phyloP scores from a whole-genome alignment of 805 yeast genomes.

The Candida ovalis region DNA sequence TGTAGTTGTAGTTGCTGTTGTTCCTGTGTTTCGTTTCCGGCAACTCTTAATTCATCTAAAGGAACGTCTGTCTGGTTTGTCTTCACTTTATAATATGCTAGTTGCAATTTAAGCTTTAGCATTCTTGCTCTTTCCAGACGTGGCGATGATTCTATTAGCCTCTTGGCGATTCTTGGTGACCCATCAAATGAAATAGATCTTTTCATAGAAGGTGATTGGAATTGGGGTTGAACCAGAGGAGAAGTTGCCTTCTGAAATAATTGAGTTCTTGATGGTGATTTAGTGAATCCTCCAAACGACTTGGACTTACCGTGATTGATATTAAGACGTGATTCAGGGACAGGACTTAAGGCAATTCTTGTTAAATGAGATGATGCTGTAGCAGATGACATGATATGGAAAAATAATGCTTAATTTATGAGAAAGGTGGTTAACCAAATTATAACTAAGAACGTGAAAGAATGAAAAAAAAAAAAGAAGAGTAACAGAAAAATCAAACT shows the following conservation, averaged over 20 bases:
- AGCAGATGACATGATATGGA: slow-evolving; percentile 1
- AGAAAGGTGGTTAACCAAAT: too few relatives aligned
- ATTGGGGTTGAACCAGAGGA: background rate
- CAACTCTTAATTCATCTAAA: slow-evolving; percentile 28
- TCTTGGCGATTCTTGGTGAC: background rate
- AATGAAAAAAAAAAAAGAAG: background rate
- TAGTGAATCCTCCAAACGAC: slow-evolving; percentile 9
- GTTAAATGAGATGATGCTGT: slow-evolving; percentile 14
- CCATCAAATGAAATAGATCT: slow-evolving; percentile 14
- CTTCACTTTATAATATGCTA: slow-evolving; percentile 50
- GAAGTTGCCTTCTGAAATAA: slow-evolving; percentile 1
- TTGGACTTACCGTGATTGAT: slow-evolving; percentile 13
- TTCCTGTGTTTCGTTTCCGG: slow-evolving; percentile 3
- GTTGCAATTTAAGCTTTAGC: slow-evolving; percentile 43
- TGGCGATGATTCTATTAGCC: slow-evolving; percentile 17
- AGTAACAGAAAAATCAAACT: background rate
- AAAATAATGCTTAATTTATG: background rate
- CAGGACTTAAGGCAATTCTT: slow-evolving; percentile 21
- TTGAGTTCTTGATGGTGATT: background rate
- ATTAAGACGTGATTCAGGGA: slow-evolving; percentile 19
- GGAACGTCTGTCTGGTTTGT: slow-evolving; percentile 43
- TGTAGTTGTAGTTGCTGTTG: background rate
- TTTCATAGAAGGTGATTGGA: slow-evolving; percentile 9
- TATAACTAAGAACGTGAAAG: too few relatives aligned
- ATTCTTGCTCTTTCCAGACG: slow-evolving; percentile 35